Percentiles rank a stretch among this genome's conserved stretches.
These are phyloP conservation scores for Piedraia hortae DNA, from an alignment of 2,329 filamentous ascomycete genomes.

Conservation along the genomic window DNA sequence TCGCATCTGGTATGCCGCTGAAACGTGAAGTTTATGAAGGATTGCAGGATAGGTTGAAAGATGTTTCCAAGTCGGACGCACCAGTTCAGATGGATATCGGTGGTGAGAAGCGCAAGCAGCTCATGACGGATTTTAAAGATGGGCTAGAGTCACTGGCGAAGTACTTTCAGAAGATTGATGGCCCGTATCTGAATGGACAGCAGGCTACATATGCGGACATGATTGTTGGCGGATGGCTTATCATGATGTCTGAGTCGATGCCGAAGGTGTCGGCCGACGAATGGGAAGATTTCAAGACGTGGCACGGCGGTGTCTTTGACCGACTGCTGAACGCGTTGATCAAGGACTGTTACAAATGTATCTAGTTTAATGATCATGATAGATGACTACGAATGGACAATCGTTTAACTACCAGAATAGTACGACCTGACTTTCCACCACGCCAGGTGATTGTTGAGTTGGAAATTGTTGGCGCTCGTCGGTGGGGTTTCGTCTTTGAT, in stretches of 20 bases:
- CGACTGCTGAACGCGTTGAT: conserved; percentile 19
- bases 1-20: conserved; percentile 15
- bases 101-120: conserved; percentile 3
- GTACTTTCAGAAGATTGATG: conserved; percentile 3
- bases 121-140: no score
- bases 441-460: no score
- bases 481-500: no score
- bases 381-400: no score
- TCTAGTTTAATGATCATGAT: no score
- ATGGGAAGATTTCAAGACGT: conserved; percentile 19
- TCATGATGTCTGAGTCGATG: conserved; percentile 18
- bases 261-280: no score
- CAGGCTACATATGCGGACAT: conserved; percentile 26
- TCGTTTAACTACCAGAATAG: no score
- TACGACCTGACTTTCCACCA: no score
- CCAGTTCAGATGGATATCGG: conserved; percentile 6
- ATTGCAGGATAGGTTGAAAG: conserved; percentile 17
- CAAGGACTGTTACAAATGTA: no score
- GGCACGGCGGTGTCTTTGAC: conserved; percentile 26
- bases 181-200: conserved; percentile 23
- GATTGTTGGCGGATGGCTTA: conserved; percentile 29
- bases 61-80: conserved; percentile 13
- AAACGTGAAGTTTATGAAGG: conserved; percentile 18
- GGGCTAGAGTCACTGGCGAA: conserved; percentile 4
- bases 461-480: no score